Evolutionary conservation across 139 green algal species (phyloP).

Genomic region (Chlamydomonas incerta): DNA sequence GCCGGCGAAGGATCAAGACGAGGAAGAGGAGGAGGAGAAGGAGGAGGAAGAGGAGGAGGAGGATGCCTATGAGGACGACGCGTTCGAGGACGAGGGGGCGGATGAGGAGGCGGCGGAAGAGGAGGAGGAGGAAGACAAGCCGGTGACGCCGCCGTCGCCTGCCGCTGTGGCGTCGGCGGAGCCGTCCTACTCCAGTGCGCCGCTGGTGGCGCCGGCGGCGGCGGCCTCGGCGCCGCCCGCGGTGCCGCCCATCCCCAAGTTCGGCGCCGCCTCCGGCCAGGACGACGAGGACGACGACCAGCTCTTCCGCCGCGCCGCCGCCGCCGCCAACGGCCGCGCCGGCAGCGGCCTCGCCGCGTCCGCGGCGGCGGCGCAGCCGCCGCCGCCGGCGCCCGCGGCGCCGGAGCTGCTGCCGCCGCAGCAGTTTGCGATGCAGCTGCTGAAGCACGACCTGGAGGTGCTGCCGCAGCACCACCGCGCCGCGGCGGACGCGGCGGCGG

Average conservation of each 20-base stretch:
- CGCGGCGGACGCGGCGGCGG: constrained; percentile 20
- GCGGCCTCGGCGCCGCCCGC: no score
- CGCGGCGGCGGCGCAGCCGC: neutral
- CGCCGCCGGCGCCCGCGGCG: no score
- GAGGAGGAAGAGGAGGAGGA: neutral
- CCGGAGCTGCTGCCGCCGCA: constrained; percentile 48
- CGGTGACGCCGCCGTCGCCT: neutral
- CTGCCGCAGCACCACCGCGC: constrained; percentile 43
- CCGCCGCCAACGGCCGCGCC: neutral
- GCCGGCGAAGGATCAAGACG: neutral
- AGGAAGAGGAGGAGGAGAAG: neutral
- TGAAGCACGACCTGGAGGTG: constrained; percentile 49
- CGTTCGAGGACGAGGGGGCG: neutral
- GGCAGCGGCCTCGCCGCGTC: neutral
- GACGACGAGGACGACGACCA: neutral
- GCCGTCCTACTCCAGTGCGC: neutral
- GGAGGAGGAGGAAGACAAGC: neutral
- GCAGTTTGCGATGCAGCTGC: constrained; percentile 55
- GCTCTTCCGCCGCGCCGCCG: neutral
- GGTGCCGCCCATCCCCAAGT: no score
- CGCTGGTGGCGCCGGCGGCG: neutral
- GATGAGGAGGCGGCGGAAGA: neutral
- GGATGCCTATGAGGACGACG: neutral
- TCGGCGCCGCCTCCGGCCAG: no score
- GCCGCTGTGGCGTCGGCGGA: neutral